Conservation (phyloP, 495 filamentous ascomycete genomes). For the Thozetella sp. region DNA sequence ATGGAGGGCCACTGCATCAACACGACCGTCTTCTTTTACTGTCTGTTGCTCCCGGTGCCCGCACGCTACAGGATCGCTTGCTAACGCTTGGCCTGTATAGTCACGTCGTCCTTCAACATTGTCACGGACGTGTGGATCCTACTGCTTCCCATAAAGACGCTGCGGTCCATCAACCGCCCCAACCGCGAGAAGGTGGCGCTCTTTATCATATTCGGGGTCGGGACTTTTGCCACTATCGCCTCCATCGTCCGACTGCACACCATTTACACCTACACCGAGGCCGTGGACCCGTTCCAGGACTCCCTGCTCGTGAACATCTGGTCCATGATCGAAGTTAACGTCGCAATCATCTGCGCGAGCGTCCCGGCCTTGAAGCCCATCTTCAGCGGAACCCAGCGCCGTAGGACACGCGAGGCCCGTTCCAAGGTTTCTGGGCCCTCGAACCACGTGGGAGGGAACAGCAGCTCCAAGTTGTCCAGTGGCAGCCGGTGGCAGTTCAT, state of each 20-base stretch:
- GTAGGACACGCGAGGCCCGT: slow-evolving; percentile 2
- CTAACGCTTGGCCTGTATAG: too few relatives aligned
- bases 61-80: background rate
- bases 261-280: slow-evolving; percentile 31
- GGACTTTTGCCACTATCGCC: slow-evolving; percentile 40
- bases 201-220: slow-evolving; percentile 49
- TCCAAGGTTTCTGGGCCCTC: background rate
- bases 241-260: slow-evolving; percentile 47
- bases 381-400: slow-evolving; percentile 23
- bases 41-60: slow-evolving; percentile 19
- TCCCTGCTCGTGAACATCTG: slow-evolving; percentile 36
- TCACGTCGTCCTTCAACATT: slow-evolving; percentile 52
- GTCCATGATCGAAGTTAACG: slow-evolving; percentile 52
- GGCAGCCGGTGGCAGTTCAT: background rate
- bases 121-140: slow-evolving; percentile 54
- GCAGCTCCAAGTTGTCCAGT: background rate
- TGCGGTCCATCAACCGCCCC: slow-evolving; percentile 44
- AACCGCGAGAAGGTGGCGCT: slow-evolving; percentile 45
- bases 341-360: slow-evolving; percentile 52
- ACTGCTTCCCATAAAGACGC: slow-evolving; percentile 45
- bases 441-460: background rate
- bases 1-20: slow-evolving; percentile 44
- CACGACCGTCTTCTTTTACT: slow-evolving; percentile 51
- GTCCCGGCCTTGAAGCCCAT: slow-evolving; percentile 46
- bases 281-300: slow-evolving; percentile 30